A percentile compares a stretch with the other conserved stretches of the same genome.
Evolutionary conservation across 768 basidiomycete species (phyloP).

Genomic region (Hysterangium stoloniferum): DNA sequence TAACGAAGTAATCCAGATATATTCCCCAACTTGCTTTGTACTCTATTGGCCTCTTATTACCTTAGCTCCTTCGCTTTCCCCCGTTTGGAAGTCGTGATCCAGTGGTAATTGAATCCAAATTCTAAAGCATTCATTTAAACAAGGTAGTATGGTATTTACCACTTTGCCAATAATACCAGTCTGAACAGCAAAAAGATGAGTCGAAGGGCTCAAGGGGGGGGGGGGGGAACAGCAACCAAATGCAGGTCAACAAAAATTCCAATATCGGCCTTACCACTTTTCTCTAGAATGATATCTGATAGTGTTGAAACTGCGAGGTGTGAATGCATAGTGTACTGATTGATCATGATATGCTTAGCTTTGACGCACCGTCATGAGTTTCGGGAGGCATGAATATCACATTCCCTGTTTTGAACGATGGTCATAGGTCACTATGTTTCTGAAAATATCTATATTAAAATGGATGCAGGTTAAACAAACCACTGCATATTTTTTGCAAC

Average conservation of each 20-base stretch:
- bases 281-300: not conserved
- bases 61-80: constrained; percentile 23
- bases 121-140: not conserved
- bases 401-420: constrained; percentile 9
- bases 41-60: constrained; percentile 23
- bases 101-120: not conserved
- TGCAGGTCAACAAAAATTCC: constrained; percentile 12
- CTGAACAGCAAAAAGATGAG: not conserved
- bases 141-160: constrained; percentile 15
- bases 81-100: constrained; percentile 33
- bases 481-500: constrained; percentile 26
- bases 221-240: constrained; percentile 13
- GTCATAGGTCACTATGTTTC: constrained; percentile 26
- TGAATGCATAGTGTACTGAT: not conserved
- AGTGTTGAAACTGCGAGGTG: not conserved
- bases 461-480: constrained; percentile 27
- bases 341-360: not conserved
- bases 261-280: not conserved
- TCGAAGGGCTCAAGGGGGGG: not conserved
- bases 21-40: constrained; percentile 17
- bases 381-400: not conserved
- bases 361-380: constrained; percentile 7
- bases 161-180: constrained; percentile 27
- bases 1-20: constrained; percentile 18
- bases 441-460: constrained; percentile 36